Evolutionary conservation across 2,329 filamentous ascomycete species (phyloP), one percentile per base, ranked within the genome.

Genomic region (Xylariaceae sp.): DNA sequence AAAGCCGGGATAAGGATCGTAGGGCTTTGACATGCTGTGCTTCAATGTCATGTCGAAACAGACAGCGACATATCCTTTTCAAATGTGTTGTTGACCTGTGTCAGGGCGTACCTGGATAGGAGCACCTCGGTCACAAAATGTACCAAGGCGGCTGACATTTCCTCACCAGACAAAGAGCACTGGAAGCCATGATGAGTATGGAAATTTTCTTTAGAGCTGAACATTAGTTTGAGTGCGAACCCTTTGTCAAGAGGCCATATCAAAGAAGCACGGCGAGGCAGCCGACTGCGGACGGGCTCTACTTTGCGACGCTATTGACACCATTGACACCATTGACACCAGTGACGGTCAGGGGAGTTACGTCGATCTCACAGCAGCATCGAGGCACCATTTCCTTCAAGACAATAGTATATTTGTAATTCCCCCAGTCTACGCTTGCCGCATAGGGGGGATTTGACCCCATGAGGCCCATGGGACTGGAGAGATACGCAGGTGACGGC

Each of bases 101-200:
- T 32, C 21, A 6, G 41, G 21, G 41, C 8, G 21, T 26, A 19
- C 30, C 19, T 29, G 41, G n/a, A n/a, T 41, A 49, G 47, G 34
- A 44, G 30, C 30, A 37, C 49, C 8, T 12, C 44, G 13, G 32
- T 30, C 29, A 8, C 26, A 18, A 32, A 32, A 44, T 26, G 29
- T 21, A 42, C 46, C 19, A 26, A 52, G 48, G 16, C 13, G n/a
- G 47, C 21, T 45, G 13, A 10, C 40, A 32, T 32, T 44, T 32
- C 42, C 22, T 4, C 8, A n/a, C 29, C 43, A 49, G 44, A 58
- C 55, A 60, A 60, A 58, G 57, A 46, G 30, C 19, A 18, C 29
- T 13, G 6, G 29, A 16, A 16, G 47, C 21, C 22, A 51, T 50
- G 32, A 39, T 16, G 26, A 47, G 21, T 22, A 40, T 16, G n/a